Conservation (phyloP, 108 stramenopile species). For the Skeletonema tropicum region DNA sequence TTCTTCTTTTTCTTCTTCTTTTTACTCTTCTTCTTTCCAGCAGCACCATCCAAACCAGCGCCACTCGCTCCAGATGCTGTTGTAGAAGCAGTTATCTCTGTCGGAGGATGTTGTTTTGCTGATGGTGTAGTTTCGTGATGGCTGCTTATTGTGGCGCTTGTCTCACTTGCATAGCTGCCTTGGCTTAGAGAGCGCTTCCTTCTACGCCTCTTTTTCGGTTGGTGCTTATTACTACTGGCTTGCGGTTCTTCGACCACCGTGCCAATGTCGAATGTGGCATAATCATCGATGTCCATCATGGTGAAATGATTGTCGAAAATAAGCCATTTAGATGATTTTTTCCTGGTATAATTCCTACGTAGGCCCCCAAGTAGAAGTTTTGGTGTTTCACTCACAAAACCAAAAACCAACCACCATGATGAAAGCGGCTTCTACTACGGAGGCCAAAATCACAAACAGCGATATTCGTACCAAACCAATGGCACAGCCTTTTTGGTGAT, state of each 20-base stretch:
- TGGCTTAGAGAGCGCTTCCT: constrained; percentile 17
- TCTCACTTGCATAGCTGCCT: constrained; percentile 18
- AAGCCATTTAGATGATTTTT: no score
- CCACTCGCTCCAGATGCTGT: neutral
- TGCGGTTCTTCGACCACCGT: constrained; percentile 23
- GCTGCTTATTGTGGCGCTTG: neutral
- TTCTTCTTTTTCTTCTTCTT: constrained; percentile 28
- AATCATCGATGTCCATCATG: constrained; percentile 12
- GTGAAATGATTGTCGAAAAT: no score
- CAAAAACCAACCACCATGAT: no score
- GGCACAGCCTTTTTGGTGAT: no score
- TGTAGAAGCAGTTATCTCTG: neutral
- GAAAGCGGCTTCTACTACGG: no score
- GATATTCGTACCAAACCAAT: no score
- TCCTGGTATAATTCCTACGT: no score
- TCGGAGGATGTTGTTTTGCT: neutral
- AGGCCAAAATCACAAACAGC: no score
- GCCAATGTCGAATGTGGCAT: constrained; percentile 31
- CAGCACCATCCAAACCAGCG: no score
- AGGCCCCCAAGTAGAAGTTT: no score
- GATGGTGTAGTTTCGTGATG: neutral
- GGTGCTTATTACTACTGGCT: neutral
- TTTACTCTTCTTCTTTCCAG: constrained; percentile 21
- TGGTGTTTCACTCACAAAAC: no score
- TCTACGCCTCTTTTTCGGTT: constrained; percentile 7